phyloP scores from a whole-genome alignment of 257 asterid species.

The Salvia rosmarinus region DNA sequence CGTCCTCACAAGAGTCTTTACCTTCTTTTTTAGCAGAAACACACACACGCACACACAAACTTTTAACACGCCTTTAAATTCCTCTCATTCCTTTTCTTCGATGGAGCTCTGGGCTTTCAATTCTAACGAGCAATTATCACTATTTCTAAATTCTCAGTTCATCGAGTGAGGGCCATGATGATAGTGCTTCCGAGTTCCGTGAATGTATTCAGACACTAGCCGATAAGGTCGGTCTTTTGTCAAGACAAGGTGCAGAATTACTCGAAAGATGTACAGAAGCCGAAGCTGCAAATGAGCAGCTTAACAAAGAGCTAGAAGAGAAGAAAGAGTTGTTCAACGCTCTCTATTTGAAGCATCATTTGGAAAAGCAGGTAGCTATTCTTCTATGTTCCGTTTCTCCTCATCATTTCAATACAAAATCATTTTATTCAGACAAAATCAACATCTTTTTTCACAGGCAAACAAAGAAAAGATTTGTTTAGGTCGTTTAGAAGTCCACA shows the following conservation, averaged over 20 bases:
- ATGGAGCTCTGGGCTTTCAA: neutral
- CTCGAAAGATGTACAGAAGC: conserved; percentile 60
- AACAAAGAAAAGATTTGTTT: conserved; percentile 74
- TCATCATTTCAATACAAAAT: neutral
- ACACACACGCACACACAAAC: neutral
- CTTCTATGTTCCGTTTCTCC: too few species aligned
- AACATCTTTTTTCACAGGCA: conserved; percentile 43
- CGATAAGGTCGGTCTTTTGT: conserved; percentile 61
- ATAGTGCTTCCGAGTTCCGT: conserved; percentile 56
- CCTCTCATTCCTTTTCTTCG: neutral
- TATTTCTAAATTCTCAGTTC: conserved; percentile 45
- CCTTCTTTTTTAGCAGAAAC: neutral
- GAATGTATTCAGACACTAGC: conserved; percentile 70
- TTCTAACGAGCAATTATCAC: neutral
- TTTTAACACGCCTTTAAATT: neutral
- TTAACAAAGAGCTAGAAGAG: conserved; percentile 61
- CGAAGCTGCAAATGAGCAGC: conserved; percentile 63
- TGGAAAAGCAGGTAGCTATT: conserved; percentile 66
- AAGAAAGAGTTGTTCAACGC: conserved; percentile 62
- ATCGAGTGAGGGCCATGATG: conserved; percentile 53
- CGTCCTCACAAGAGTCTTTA: too few species aligned
- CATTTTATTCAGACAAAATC: neutral
- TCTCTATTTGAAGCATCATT: conserved; percentile 63
- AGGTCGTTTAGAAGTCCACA: conserved; percentile 64
- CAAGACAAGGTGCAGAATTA: conserved; percentile 58